Evolutionary conservation across 2,329 filamentous ascomycete species (phyloP), one percentile per base, ranked within the genome.

Genomic region (Ceratocystis colombiana): DNA sequence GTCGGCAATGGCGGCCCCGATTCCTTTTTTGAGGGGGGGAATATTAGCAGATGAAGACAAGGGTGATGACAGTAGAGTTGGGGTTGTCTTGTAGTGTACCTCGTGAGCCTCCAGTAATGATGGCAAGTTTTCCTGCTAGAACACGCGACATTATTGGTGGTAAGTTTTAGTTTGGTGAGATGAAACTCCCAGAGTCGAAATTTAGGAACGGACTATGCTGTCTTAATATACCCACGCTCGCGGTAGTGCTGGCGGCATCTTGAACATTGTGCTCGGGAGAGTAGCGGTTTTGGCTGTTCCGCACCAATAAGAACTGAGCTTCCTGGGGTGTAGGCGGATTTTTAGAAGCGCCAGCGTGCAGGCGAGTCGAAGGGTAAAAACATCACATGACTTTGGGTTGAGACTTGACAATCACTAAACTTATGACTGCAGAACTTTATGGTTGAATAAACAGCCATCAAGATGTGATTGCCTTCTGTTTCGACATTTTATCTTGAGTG

Each of bases 101-200:
- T 79, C 90, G 79, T 67, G 89, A 90, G 68, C 85, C 88, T 66
- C 90, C 90, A 1, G 90, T 94, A 61, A 94, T 80, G 70, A 95
- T 86, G 64, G 84, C 89, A 64, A 92, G 79, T 75, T 91, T 91
- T 70, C 88, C 88, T 73, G 89, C 84, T n/a, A 88, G 78, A 62
- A 75, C 72, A 48, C 75, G 76, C 70, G 76, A 69, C 76, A 78
- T 78, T 66, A 62, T 68, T 68, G 59, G 59, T 50, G 53, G n/a
- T 48, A 17, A 8, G 30, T 28, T 33, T n/a, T 37, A 6, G 28
- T 59, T 33, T 48, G 17, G 28, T 5, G 30, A 50, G 22, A 12
- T 15, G 28, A 33, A 12, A 25, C 8, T 53, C 61, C 41, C 65
- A 64, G 20, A 10, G 20, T 28, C 12, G 55, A 6, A 22, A 10